These are phyloP conservation scores for Elongisporangium anandrum DNA, from an alignment of 352 stramenopile species.

Conservation along the genomic window DNA sequence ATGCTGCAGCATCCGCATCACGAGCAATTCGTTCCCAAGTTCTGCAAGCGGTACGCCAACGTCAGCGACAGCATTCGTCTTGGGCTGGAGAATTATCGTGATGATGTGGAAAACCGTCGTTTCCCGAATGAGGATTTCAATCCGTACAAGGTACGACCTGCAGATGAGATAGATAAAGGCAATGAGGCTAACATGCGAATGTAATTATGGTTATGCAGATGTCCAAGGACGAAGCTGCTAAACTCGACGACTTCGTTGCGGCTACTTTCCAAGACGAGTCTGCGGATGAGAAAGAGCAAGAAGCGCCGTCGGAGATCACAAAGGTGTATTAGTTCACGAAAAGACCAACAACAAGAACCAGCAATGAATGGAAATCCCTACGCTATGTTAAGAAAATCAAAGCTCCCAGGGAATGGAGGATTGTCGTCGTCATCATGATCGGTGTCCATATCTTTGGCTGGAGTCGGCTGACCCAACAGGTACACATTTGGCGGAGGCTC, in stretches of 20 bases:
- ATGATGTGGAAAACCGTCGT: slow-evolving; percentile 92
- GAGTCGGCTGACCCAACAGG: neutral
- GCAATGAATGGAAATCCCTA: slow-evolving; percentile 5
- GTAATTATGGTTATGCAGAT: slow-evolving; percentile 43
- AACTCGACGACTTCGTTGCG: slow-evolving; percentile 58
- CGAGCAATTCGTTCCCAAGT: slow-evolving; percentile 94
- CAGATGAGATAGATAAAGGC: neutral
- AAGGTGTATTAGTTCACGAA: slow-evolving; percentile 63
- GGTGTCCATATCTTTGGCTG: slow-evolving; percentile 3
- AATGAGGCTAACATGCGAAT: neutral
- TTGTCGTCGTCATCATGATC: slow-evolving; percentile 25
- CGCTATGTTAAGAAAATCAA: slow-evolving; percentile 56
- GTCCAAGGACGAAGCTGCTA: slow-evolving; percentile 70
- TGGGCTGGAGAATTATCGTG: slow-evolving; percentile 93
- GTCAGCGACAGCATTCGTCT: slow-evolving; percentile 93
- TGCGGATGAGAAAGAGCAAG: slow-evolving; percentile 13
- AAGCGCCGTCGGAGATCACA: slow-evolving; percentile 49
- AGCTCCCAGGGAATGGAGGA: slow-evolving; percentile 49
- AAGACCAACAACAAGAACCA: neutral
- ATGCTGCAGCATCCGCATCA: slow-evolving; percentile 99
- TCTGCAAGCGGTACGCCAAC: slow-evolving; percentile 98
- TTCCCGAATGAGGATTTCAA: slow-evolving; percentile 95
- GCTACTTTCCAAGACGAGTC: slow-evolving; percentile 48
- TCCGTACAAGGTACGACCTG: slow-evolving; percentile 87
- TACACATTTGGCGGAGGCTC: slow-evolving; percentile 11